These are phyloP conservation scores for Nidularia sp. DNA, from an alignment of 768 basidiomycete species.

Conservation along the genomic window DNA sequence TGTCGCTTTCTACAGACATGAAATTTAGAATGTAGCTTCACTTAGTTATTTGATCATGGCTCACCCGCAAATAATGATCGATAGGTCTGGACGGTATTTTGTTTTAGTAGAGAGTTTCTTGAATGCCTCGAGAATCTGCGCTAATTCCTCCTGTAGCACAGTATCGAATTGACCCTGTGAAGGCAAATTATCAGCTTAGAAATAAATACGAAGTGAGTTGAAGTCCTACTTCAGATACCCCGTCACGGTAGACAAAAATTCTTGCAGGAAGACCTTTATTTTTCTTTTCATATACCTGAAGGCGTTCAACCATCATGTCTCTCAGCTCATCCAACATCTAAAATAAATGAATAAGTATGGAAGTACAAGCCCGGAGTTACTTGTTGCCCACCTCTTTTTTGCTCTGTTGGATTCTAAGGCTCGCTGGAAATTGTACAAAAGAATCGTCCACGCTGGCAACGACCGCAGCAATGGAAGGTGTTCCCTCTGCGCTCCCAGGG, in stretches of 20 bases:
- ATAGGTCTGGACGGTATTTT: slow-evolving; percentile 56
- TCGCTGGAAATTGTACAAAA: slow-evolving; percentile 78
- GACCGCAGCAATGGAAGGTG: slow-evolving; percentile 81
- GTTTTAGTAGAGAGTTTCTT: slow-evolving; percentile 38
- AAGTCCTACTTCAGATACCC: slow-evolving; percentile 67
- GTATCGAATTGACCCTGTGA: slow-evolving; percentile 70
- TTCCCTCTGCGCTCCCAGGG: slow-evolving; percentile 60
- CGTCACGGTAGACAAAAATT: slow-evolving; percentile 74
- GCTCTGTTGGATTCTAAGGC: slow-evolving; percentile 60
- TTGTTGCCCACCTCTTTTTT: slow-evolving; percentile 36
- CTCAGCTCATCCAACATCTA: slow-evolving; percentile 71
- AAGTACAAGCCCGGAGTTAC: slow-evolving; percentile 3
- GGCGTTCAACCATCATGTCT: slow-evolving; percentile 69
- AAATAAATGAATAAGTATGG: neutral
- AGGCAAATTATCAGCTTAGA: slow-evolving; percentile 1
- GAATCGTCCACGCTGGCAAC: slow-evolving; percentile 69
- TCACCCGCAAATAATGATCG: slow-evolving; percentile 74
- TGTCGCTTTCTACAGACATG: slow-evolving; percentile 53
- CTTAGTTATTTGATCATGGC: slow-evolving; percentile 4
- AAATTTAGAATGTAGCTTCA: neutral
- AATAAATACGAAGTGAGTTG: neutral
- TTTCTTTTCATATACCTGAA: slow-evolving; percentile 51
- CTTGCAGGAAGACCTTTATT: slow-evolving; percentile 61
- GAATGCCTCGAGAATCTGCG: slow-evolving; percentile 60
- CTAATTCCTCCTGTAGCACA: slow-evolving; percentile 58